Conservation (phyloP, 1,284 basidiomycete genomes). For the Lignosus rhinocerotis region DNA sequence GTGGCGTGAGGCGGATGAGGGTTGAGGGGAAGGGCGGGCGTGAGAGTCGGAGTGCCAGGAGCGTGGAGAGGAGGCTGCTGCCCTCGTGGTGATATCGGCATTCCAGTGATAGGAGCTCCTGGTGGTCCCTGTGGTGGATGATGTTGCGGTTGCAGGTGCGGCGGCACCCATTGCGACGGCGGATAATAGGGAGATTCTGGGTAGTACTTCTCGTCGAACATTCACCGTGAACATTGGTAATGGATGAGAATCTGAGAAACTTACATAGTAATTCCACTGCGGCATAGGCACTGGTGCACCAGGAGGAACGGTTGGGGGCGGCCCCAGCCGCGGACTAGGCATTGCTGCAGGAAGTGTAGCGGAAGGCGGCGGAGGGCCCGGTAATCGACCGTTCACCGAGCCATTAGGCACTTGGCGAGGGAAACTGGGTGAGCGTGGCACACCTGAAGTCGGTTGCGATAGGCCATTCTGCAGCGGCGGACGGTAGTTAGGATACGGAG, state of each 20-base stretch:
- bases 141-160: constrained; percentile 37
- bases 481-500: constrained; percentile 42
- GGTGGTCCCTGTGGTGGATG: constrained; percentile 36
- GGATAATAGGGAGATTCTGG: constrained; percentile 27
- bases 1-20: constrained; percentile 52
- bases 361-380: constrained; percentile 49
- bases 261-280: constrained; percentile 44
- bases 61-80: constrained; percentile 53
- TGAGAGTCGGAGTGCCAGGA: constrained; percentile 65
- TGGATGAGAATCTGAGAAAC: constrained; percentile 11
- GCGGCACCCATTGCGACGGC: constrained; percentile 42
- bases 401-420: constrained; percentile 64
- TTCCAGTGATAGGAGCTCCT: constrained; percentile 42
- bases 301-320: constrained; percentile 38
- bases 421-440: constrained; percentile 68
- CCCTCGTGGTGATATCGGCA: constrained; percentile 68
- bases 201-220: constrained; percentile 31
- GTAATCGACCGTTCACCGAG: constrained; percentile 55
- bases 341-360: constrained; percentile 46
- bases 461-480: constrained; percentile 33
- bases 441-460: constrained; percentile 39
- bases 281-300: constrained; percentile 30
- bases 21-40: constrained; percentile 52
- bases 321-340: constrained; percentile 65
- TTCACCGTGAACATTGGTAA: not conserved